Evolutionary conservation across 2,329 filamentous ascomycete species (phyloP).

Genomic region (Penicillium sp.): DNA sequence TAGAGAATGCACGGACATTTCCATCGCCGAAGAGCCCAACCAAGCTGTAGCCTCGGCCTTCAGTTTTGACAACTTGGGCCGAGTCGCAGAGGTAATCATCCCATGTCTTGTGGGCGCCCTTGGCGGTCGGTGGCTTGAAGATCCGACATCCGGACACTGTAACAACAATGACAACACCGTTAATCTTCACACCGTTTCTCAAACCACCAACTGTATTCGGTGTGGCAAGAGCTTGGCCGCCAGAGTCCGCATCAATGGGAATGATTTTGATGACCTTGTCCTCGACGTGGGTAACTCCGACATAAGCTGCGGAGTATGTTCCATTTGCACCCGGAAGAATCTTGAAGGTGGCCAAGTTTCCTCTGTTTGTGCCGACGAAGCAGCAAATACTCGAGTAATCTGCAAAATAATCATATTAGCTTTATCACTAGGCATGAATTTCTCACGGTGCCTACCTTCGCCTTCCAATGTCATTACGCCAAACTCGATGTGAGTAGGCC

Average conservation of each 20-base stretch:
- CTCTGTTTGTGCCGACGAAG: slow-evolving; percentile 84
- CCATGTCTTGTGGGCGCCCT: slow-evolving; percentile 90
- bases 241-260: slow-evolving; percentile 77
- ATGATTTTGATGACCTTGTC: slow-evolving; percentile 72
- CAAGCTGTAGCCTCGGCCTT: slow-evolving; percentile 74
- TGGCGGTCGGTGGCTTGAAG: slow-evolving; percentile 79
- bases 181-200: slow-evolving; percentile 70
- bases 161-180: slow-evolving; percentile 79
- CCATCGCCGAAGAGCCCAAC: slow-evolving; percentile 85
- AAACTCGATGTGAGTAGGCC: slow-evolving; percentile 82
- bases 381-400: slow-evolving; percentile 91
- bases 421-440: background rate
- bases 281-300: slow-evolving; percentile 66
- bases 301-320: slow-evolving; percentile 70
- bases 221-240: slow-evolving; percentile 72
- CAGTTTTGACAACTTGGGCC: slow-evolving; percentile 72
- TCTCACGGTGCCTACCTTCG: slow-evolving; percentile 57
- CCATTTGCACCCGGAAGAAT: slow-evolving; percentile 70
- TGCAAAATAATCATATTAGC: slow-evolving; percentile 29
- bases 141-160: slow-evolving; percentile 74
- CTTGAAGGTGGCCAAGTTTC: slow-evolving; percentile 87
- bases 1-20: slow-evolving; percentile 73
- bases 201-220: slow-evolving; percentile 74
- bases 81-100: slow-evolving; percentile 80
- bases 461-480: slow-evolving; percentile 89